Percentiles rank a stretch among this genome's conserved stretches.
phyloP scores from a whole-genome alignment of 495 filamentous ascomycete genomes.

The Penicillium pulvis region DNA sequence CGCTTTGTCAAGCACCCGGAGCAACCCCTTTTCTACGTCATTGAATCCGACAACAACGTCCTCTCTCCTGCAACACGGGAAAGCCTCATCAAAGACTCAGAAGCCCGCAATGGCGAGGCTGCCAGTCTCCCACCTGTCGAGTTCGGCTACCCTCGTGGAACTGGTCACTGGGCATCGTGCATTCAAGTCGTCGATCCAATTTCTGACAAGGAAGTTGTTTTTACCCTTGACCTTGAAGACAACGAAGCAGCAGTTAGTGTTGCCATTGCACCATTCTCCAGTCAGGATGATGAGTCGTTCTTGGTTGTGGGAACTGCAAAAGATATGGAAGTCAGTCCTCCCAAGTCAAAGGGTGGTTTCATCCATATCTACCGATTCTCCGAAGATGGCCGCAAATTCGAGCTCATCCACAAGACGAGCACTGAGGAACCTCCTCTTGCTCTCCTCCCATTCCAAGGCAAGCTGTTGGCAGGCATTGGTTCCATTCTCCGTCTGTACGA shows the following conservation, averaged over 20 bases:
- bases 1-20: conserved; percentile 87
- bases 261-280: conserved; percentile 79
- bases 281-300: conserved; percentile 86
- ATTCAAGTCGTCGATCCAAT: conserved; percentile 88
- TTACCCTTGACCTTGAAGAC: conserved; percentile 76
- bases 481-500: conserved; percentile 84
- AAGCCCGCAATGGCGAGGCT: conserved; percentile 68
- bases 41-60: conserved; percentile 90
- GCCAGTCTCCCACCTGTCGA: conserved; percentile 73
- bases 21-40: conserved; percentile 85
- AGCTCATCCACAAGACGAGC: conserved; percentile 95
- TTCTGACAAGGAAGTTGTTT: conserved; percentile 67
- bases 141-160: conserved; percentile 84
- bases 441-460: conserved; percentile 87
- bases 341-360: conserved; percentile 73
- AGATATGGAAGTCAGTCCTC: conserved; percentile 77
- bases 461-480: conserved; percentile 82
- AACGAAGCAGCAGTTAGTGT: conserved; percentile 93
- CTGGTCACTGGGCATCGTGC: conserved; percentile 91
- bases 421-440: conserved; percentile 87
- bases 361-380: conserved; percentile 94
- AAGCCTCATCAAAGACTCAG: conserved; percentile 65
- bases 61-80: conserved; percentile 72
- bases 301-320: conserved; percentile 92
- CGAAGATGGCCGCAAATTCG: conserved; percentile 79